Conservation (phyloP, 371 early-diverging fungal genomes). For the Conidiobolus coronatus region DNA sequence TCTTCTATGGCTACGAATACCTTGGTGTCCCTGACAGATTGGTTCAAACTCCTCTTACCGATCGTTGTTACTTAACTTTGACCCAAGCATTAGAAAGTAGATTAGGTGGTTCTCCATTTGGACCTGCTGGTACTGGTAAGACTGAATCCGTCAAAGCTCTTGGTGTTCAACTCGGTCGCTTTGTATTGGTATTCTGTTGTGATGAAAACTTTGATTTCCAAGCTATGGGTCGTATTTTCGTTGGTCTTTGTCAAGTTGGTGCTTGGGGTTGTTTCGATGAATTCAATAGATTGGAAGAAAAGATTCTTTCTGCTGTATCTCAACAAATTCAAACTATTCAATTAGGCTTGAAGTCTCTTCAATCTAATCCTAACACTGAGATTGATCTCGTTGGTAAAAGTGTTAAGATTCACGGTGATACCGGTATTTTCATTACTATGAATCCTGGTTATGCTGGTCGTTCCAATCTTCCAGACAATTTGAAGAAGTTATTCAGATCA, state of each 20-base stretch:
- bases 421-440: slow-evolving; percentile 97
- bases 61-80: slow-evolving; percentile 90
- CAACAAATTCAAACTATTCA: slow-evolving; percentile 98
- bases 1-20: slow-evolving; percentile 93
- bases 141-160: slow-evolving; percentile 97
- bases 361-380: slow-evolving; percentile 33
- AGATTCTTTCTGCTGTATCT: slow-evolving; percentile 93
- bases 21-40: slow-evolving; percentile 88
- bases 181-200: slow-evolving; percentile 97
- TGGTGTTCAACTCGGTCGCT: slow-evolving; percentile 85
- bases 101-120: slow-evolving; percentile 93
- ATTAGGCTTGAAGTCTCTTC: slow-evolving; percentile 59
- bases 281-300: slow-evolving; percentile 95
- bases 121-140: slow-evolving; percentile 87
- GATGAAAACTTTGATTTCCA: slow-evolving; percentile 98
- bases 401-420: slow-evolving; percentile 64
- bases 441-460: slow-evolving; percentile 98
- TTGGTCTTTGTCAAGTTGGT: slow-evolving; percentile 92
- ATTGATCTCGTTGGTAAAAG: slow-evolving; percentile 82
- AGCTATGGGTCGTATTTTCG: slow-evolving; percentile 98
- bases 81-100: slow-evolving; percentile 86
- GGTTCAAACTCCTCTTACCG: slow-evolving; percentile 95
- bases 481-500: slow-evolving; percentile 94
- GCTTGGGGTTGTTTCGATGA: slow-evolving; percentile 99
- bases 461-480: slow-evolving; percentile 92